Percentiles rank a stretch among this genome's conserved stretches.
phyloP scores from a whole-genome alignment of 2,329 filamentous ascomycete genomes.

The Pseudomassariella vexata region DNA sequence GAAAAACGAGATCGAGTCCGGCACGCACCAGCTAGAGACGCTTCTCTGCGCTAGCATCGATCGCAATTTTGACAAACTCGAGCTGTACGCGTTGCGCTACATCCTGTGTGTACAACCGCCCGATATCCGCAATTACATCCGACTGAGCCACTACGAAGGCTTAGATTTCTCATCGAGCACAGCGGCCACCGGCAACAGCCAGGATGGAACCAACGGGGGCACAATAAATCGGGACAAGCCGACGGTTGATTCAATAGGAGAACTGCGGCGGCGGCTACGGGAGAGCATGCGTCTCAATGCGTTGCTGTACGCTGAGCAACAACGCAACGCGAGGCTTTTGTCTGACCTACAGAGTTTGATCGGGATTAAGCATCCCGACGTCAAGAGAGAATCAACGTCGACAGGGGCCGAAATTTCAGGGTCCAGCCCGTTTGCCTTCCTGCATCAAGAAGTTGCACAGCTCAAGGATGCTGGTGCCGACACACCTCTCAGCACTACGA shows the following conservation, averaged over 20 bases:
- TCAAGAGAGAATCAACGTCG: conserved; percentile 20
- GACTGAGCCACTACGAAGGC: conserved; percentile 78
- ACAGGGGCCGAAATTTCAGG: conserved; percentile 17
- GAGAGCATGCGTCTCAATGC: conserved; percentile 46
- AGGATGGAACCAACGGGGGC: no score
- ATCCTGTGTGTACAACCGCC: conserved; percentile 64
- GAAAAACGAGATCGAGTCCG: conserved; percentile 74
- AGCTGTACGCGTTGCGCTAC: conserved; percentile 87
- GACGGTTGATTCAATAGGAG: conserved; percentile 62
- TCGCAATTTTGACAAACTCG: conserved; percentile 79
- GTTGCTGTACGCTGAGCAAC: conserved; percentile 48
- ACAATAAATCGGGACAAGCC: no score
- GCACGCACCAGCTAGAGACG: conserved; percentile 79
- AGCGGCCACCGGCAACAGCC: conserved; percentile 15
- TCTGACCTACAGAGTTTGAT: conserved; percentile 25
- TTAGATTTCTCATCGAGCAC: conserved; percentile 36
- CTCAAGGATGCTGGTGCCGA: conserved; percentile 44
- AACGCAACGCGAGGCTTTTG: conserved; percentile 33
- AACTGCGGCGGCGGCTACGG: conserved; percentile 66
- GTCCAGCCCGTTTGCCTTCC: conserved; percentile 46
- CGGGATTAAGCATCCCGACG: conserved; percentile 11
- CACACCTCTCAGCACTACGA: conserved; percentile 61
- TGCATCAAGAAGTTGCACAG: conserved; percentile 44
- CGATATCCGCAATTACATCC: conserved; percentile 67
- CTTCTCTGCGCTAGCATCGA: conserved; percentile 76